phyloP scores from a whole-genome alignment of 2,329 filamentous ascomycete genomes.

The Calonectria fujianensis region DNA sequence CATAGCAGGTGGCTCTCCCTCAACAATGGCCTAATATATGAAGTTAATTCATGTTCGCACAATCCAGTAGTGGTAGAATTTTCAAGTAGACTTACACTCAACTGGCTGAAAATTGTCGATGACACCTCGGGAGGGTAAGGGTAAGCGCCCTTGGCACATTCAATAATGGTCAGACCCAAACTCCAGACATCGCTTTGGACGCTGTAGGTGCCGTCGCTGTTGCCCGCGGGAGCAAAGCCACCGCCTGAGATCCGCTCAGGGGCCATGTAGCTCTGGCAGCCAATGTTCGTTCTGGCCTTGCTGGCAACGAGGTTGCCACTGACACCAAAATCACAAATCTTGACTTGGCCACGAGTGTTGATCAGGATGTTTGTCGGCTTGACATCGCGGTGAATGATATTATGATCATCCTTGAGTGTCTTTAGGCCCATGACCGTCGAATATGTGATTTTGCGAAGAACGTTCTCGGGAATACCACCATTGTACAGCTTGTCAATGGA shows the following conservation, averaged over 20 bases:
- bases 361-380: conserved; percentile 99
- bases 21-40: conserved; percentile 88
- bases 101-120: conserved; percentile 97
- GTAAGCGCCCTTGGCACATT: conserved; percentile 95
- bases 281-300: conserved; percentile 99
- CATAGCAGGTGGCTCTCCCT: conserved; percentile 94
- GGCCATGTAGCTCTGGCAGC: conserved; percentile 99
- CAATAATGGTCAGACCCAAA: conserved; percentile 93
- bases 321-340: conserved; percentile 99
- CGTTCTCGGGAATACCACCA: conserved; percentile 90
- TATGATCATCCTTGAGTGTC: conserved; percentile 96
- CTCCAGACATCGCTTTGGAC: conserved; percentile 99
- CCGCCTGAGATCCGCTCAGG: conserved; percentile 95
- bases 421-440: conserved; percentile 94
- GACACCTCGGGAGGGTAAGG: conserved; percentile 98
- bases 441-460: conserved; percentile 92
- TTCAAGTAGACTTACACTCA: conserved; percentile 84
- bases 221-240: conserved; percentile 81
- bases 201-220: conserved; percentile 90
- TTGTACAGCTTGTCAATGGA: conserved; percentile 97
- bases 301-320: conserved; percentile 97
- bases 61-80: not conserved
- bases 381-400: conserved; percentile 98
- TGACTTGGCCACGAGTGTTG: conserved; percentile 92
- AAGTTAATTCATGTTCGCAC: conserved; percentile 35